phyloP scores from a whole-genome alignment of 1,284 basidiomycete species.

The Moniliella sp. region DNA sequence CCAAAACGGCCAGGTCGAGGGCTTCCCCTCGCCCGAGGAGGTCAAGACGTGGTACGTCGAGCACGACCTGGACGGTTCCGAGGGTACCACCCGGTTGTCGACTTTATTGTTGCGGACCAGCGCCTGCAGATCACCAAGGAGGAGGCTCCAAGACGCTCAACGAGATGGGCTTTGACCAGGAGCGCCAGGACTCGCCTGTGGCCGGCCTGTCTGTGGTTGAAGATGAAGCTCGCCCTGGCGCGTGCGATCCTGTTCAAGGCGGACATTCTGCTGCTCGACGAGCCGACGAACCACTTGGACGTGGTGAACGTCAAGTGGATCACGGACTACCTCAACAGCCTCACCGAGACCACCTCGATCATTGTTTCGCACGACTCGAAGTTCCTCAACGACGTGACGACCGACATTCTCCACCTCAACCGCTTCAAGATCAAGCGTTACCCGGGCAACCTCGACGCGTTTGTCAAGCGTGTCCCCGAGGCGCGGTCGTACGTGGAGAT shows the following conservation, averaged over 20 bases:
- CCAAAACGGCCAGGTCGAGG: constrained; percentile 34
- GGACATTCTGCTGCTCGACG: constrained; percentile 32
- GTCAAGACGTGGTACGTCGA: constrained; percentile 34
- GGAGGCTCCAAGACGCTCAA: constrained; percentile 19
- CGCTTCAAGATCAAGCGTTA: constrained; percentile 35
- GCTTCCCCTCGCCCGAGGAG: constrained; percentile 33
- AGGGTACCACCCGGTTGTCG: constrained; percentile 29
- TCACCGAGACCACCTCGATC: constrained; percentile 26
- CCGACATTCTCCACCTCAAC: constrained; percentile 34
- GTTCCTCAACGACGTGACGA: constrained; percentile 33
- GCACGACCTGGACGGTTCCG: constrained; percentile 34
- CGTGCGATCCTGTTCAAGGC: constrained; percentile 34
- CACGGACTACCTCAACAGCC: constrained; percentile 27
- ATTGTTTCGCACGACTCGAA: constrained; percentile 34
- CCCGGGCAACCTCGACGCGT: constrained; percentile 31
- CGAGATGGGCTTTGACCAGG: constrained; percentile 33
- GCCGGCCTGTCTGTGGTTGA: constrained; percentile 33
- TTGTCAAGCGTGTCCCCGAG: constrained; percentile 33
- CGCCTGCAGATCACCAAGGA: constrained; percentile 21
- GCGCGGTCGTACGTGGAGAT: constrained; percentile 31
- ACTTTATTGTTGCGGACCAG: constrained; percentile 28
- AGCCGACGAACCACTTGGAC: constrained; percentile 34
- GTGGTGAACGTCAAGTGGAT: constrained; percentile 34
- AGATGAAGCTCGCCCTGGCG: constrained; percentile 34
- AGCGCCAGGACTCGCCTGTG: constrained; percentile 27